Conservation (phyloP, 2,329 filamentous ascomycete genomes). For the Xylaria sp. region DNA sequence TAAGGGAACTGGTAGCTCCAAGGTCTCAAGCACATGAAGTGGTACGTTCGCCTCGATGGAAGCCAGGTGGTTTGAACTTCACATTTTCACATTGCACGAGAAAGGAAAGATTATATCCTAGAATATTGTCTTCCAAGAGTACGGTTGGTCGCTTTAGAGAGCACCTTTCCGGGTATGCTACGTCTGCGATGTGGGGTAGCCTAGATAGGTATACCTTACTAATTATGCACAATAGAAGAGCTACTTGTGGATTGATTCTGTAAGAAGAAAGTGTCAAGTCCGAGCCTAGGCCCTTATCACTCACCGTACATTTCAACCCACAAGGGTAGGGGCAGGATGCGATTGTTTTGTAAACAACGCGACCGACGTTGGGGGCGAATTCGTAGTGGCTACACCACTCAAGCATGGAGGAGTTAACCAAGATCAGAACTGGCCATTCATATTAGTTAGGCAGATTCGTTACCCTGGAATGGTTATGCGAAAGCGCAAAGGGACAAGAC, state of each 20-base stretch:
- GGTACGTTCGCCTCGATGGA: neutral
- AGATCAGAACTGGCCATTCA: neutral
- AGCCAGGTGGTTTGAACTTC: neutral
- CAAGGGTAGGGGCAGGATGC: neutral
- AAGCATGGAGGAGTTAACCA: neutral
- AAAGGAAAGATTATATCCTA: neutral
- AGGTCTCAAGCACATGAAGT: neutral
- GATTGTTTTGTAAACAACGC: constrained; percentile 6
- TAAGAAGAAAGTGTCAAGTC: neutral
- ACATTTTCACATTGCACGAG: neutral
- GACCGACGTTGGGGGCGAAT: neutral
- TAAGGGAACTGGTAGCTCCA: neutral
- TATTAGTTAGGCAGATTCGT: neutral
- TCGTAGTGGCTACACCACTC: neutral
- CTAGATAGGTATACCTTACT: neutral
- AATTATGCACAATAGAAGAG: neutral
- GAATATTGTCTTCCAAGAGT: neutral
- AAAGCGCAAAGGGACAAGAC: neutral
- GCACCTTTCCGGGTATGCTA: neutral
- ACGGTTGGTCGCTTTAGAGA: neutral
- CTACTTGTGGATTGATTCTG: neutral
- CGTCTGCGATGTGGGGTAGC: neutral
- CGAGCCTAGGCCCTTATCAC: neutral
- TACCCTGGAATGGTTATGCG: neutral
- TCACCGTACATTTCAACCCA: neutral